Percentiles rank a stretch among this genome's conserved stretches.
phyloP scores from a whole-genome alignment of 1,284 basidiomycete genomes.

The Irpex lacteus region DNA sequence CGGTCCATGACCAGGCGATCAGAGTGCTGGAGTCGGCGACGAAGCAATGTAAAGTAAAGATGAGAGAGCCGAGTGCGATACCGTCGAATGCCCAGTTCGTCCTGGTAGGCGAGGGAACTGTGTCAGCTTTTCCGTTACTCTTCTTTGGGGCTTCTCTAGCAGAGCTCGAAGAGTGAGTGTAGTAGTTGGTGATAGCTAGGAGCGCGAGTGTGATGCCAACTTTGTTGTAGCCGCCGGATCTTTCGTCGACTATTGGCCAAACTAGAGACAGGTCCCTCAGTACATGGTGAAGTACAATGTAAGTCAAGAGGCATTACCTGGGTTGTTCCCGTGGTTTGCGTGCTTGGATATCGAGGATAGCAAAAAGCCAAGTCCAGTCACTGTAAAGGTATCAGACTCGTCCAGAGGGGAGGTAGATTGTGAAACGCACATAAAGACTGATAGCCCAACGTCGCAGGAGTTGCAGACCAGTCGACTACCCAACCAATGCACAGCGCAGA shows the following conservation, averaged over 20 bases:
- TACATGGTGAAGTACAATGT: not conserved
- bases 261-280: slow-evolving; percentile 39
- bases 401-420: not conserved
- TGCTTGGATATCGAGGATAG: slow-evolving; percentile 75
- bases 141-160: slow-evolving; percentile 1
- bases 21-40: slow-evolving; percentile 82
- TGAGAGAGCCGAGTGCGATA: slow-evolving; percentile 68
- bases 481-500: slow-evolving; percentile 49
- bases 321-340: slow-evolving; percentile 79
- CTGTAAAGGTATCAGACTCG: slow-evolving; percentile 34
- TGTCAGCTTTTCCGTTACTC: not conserved
- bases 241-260: slow-evolving; percentile 75
- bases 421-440: slow-evolving; percentile 55
- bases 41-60: slow-evolving; percentile 80
- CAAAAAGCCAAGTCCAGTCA: slow-evolving; percentile 66
- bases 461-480: slow-evolving; percentile 53
- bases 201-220: slow-evolving; percentile 54
- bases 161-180: slow-evolving; percentile 12
- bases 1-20: slow-evolving; percentile 90
- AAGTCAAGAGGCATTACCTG: slow-evolving; percentile 42
- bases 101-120: slow-evolving; percentile 17
- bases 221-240: slow-evolving; percentile 74
- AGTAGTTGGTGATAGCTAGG: slow-evolving; percentile 41
- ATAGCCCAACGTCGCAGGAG: slow-evolving; percentile 37
- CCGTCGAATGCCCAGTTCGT: slow-evolving; percentile 47